These are phyloP conservation scores for Graphilbum sp. DNA, from an alignment of 2,329 filamentous ascomycete species.

Conservation along the genomic window DNA sequence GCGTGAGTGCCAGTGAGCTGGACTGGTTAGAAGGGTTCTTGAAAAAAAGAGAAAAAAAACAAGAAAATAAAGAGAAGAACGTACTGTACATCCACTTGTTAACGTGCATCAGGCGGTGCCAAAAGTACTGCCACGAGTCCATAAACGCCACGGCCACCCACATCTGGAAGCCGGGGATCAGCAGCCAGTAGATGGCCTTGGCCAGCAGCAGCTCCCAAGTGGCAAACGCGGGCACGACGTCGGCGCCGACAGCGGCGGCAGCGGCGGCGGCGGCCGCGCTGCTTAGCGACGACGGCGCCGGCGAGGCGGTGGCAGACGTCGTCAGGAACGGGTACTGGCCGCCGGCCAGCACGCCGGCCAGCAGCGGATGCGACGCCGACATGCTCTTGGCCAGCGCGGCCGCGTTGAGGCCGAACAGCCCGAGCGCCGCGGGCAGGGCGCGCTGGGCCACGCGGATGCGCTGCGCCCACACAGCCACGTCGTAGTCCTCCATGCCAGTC, in stretches of 20 bases:
- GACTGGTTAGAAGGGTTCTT: background rate
- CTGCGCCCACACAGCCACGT: conserved; percentile 79
- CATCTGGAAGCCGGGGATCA: conserved; percentile 67
- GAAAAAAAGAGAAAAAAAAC: conserved; percentile 9
- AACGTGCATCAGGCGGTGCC: conserved; percentile 91
- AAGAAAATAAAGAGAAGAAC: conserved; percentile 34
- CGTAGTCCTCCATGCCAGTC: conserved; percentile 64
- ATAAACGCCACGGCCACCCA: conserved; percentile 56
- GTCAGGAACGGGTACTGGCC: conserved; percentile 63
- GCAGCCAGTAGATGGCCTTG: conserved; percentile 61
- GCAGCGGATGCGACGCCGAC: conserved; percentile 50
- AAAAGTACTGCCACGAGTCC: conserved; percentile 97
- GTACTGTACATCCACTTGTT: conserved; percentile 94
- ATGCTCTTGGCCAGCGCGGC: conserved; percentile 59
- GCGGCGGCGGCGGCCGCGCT: background rate
- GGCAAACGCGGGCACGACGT: conserved; percentile 55
- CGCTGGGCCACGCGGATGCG: conserved; percentile 65
- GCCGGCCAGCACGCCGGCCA: conserved; percentile 62
- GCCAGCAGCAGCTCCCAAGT: conserved; percentile 65
- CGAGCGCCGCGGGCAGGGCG: conserved; percentile 56
- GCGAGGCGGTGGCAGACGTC: conserved; percentile 18
- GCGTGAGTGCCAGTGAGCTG: conserved; percentile 78
- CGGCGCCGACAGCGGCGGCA: conserved; percentile 1
- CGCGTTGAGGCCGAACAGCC: conserved; percentile 61
- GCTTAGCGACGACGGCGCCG: background rate